Evolutionary conservation across 2,329 filamentous ascomycete species (phyloP).

Genomic region (Cordyceps javanica): DNA sequence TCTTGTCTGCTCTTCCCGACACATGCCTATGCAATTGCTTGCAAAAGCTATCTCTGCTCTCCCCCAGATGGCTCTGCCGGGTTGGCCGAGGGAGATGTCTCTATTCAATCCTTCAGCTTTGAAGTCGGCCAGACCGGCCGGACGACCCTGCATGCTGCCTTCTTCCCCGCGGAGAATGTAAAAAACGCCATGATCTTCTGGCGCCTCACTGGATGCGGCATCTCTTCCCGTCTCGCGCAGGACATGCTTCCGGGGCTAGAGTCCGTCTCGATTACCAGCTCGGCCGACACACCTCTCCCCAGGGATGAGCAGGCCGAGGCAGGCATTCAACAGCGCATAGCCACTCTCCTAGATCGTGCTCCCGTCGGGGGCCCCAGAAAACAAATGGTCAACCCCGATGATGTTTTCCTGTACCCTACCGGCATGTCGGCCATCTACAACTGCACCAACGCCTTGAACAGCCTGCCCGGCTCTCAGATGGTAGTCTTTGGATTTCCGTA

Average conservation of each 20-base stretch:
- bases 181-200: neutral
- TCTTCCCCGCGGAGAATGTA: neutral
- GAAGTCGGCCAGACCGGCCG: neutral
- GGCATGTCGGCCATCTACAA: conserved; percentile 49
- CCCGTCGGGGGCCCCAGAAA: conserved; percentile 13
- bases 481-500: conserved; percentile 41
- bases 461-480: conserved; percentile 24
- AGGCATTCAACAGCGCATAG: neutral
- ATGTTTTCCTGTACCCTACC: conserved; percentile 48
- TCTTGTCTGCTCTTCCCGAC: neutral
- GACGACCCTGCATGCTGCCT: neutral
- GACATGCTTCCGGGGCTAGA: neutral
- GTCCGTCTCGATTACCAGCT: neutral
- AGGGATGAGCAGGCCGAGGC: neutral
- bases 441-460: conserved; percentile 31
- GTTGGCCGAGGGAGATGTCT: neutral
- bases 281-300: neutral
- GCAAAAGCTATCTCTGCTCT: neutral
- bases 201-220: neutral
- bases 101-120: neutral
- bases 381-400: conserved; percentile 22
- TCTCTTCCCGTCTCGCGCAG: neutral
- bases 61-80: neutral
- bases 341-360: neutral
- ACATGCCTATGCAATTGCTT: neutral